Evolutionary conservation across 331 rosid genomes (phyloP).

Genomic region (Saraca asoca): DNA sequence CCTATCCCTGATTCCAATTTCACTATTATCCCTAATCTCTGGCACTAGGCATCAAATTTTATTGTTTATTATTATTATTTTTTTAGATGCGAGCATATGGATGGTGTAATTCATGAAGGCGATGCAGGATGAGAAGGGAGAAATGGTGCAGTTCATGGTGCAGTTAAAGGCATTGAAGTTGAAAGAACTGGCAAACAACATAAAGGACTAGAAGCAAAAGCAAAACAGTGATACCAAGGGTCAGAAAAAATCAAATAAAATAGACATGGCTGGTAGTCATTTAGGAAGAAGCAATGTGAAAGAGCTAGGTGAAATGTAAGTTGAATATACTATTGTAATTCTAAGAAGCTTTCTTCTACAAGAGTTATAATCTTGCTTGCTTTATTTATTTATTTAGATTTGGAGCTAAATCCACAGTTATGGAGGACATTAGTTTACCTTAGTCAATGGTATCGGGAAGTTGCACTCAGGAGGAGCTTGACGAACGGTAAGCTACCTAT

Average conservation of each 20-base stretch:
- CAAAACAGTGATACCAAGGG: conserved; percentile 44
- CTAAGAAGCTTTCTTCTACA: conserved; percentile 1
- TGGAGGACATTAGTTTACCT: conserved; percentile 18
- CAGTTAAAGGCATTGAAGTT: conserved; percentile 76
- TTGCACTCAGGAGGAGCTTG: conserved; percentile 63
- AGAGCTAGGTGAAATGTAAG: conserved; percentile 44
- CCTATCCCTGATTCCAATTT: conserved; percentile 28
- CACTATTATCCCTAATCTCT: neutral
- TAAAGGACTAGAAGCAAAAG: conserved; percentile 69
- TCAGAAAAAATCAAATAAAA: conserved; percentile 38
- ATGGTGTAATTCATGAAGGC: conserved; percentile 95
- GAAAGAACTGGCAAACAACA: conserved; percentile 68
- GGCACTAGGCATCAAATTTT: neutral
- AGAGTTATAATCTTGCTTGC: conserved; percentile 15
- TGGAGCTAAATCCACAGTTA: conserved; percentile 28
- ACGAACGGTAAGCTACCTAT: conserved; percentile 66
- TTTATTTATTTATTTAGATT: conserved; percentile 36
- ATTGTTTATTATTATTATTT: neutral
- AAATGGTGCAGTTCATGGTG: conserved; percentile 53
- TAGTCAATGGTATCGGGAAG: conserved; percentile 28
- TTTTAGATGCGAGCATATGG: conserved; percentile 93
- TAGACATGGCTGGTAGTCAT: conserved; percentile 33
- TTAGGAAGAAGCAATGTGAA: conserved; percentile 41
- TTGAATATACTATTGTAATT: conserved; percentile 17
- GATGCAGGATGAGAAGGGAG: conserved; percentile 95